Percentiles rank a stretch among this genome's conserved stretches.
Evolutionary conservation across 1,284 basidiomycete genomes (phyloP).

Genomic region (Ceratobasidium sp.): DNA sequence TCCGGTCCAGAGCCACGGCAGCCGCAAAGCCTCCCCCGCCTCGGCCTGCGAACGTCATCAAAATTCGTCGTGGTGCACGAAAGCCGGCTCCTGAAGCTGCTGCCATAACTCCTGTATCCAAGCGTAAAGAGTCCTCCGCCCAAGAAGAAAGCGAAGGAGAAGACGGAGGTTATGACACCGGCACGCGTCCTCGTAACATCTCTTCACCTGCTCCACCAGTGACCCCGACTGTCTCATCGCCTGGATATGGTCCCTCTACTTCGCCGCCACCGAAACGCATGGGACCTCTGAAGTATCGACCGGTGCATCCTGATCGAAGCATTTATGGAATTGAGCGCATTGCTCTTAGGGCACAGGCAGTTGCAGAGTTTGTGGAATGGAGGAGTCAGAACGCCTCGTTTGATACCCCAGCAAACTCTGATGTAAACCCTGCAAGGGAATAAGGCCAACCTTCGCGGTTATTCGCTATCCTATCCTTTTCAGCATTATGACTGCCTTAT

Average conservation of each 20-base stretch:
- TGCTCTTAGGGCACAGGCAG: constrained; percentile 31
- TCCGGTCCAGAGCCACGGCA: constrained; percentile 22
- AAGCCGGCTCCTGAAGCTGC: constrained; percentile 22
- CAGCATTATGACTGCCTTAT: background rate
- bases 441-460: background rate
- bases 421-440: background rate
- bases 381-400: background rate
- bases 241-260: constrained; percentile 4
- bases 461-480: background rate
- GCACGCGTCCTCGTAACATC: background rate
- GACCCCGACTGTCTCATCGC: constrained; percentile 13
- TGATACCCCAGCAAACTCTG: background rate
- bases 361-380: constrained; percentile 40
- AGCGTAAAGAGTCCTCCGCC: constrained; percentile 20
- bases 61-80: constrained; percentile 36
- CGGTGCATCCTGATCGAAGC: constrained; percentile 41
- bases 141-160: constrained; percentile 30
- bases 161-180: background rate
- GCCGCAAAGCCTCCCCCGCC: constrained; percentile 30
- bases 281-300: constrained; percentile 38
- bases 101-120: constrained; percentile 9
- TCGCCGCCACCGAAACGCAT: constrained; percentile 34
- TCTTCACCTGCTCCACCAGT: constrained; percentile 29
- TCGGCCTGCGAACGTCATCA: constrained; percentile 43
- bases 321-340: constrained; percentile 39